Evolutionary conservation across 2,329 filamentous ascomycete genomes (phyloP), one percentile per base, ranked within the genome.

Genomic region (Pseudogymnoascus sp.): DNA sequence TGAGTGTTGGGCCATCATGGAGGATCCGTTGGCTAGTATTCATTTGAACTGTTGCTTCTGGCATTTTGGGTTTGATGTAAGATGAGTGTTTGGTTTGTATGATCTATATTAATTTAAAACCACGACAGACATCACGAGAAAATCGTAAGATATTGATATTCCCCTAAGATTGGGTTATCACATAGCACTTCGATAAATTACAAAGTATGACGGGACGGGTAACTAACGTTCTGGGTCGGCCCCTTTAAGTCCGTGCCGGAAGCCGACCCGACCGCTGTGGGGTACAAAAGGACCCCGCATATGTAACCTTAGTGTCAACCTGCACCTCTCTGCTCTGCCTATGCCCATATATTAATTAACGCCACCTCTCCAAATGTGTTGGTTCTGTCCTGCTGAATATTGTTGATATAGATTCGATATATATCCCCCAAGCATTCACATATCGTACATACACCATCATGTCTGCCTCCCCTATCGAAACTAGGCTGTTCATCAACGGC

Each of bases 401-500:
- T 4, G 14, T 28, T 35, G 50, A 56, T 22, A 56, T 56, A 56
- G 5, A 56, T 16, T 33, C 10, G 7, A 22, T 56, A 56, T 56
- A 56, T 56, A 56, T 35, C 11, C n/a, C 28, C 4, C n/a, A 33
- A 56, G 14, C 11, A 56, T 12, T 26, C 11, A 8, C 22, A 33
- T 4, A 56, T 7, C 50, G 7, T 22, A 56, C 28, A 7, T 16
- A 14, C 28, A 19, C 28, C 14, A 35, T 35, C 50, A 56, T 56
- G 50, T 33, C 50, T 35, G 16, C 50, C 28, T 22, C 26, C 3
- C n/a, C 26, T 6, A 56, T 56, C 50, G 56, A 65, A 65, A 56
- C 61, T 3, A 19, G 64, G n/a, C 12, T 63, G 6, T 65, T 61
- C 22, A 65, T 65, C 40, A 63, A 63, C n/a, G 62, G 62, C 22